These are phyloP conservation scores for Quercus tomentella DNA, from an alignment of 331 rosid species.

Conservation along the genomic window DNA sequence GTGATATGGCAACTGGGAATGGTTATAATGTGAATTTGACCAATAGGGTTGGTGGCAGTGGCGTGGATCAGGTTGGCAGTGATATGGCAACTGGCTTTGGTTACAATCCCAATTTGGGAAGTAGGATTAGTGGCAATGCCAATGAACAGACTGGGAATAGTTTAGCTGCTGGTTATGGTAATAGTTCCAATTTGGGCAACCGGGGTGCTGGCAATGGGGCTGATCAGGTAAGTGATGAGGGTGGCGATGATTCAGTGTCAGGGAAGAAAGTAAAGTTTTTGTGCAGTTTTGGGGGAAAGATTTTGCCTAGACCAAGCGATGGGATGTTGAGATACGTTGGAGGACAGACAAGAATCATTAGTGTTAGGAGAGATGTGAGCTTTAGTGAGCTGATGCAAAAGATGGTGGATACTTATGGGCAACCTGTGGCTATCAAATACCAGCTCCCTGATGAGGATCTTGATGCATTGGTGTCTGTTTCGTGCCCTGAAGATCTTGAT, in stretches of 20 bases:
- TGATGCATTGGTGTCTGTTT: slow-evolving; percentile 80
- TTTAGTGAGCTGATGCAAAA: slow-evolving; percentile 61
- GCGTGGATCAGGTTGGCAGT: slow-evolving; percentile 40
- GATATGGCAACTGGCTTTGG: slow-evolving; percentile 32
- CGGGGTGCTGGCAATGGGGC: slow-evolving; percentile 21
- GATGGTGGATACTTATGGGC: slow-evolving; percentile 71
- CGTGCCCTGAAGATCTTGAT: slow-evolving; percentile 83
- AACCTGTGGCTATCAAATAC: slow-evolving; percentile 70
- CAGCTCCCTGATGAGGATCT: slow-evolving; percentile 96
- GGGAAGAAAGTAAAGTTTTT: slow-evolving; percentile 72
- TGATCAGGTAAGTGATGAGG: slow-evolving; percentile 56
- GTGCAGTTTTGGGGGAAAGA: slow-evolving; percentile 91
- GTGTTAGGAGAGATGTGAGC: slow-evolving; percentile 67
- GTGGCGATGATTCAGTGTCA: slow-evolving; percentile 53
- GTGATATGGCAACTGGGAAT: slow-evolving; percentile 8
- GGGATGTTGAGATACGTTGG: slow-evolving; percentile 91
- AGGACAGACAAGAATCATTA: slow-evolving; percentile 80
- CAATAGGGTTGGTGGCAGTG: slow-evolving; percentile 29
- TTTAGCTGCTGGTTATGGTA: slow-evolving; percentile 25
- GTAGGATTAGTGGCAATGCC: slow-evolving; percentile 34
- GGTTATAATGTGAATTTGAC: slow-evolving; percentile 19
- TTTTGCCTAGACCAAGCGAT: slow-evolving; percentile 84
- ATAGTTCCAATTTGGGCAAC: slow-evolving; percentile 21
- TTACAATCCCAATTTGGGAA: slow-evolving; percentile 27
- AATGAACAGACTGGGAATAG: slow-evolving; percentile 38